phyloP scores from a whole-genome alignment of 768 basidiomycete species.

The Trametes cinnabarina region DNA sequence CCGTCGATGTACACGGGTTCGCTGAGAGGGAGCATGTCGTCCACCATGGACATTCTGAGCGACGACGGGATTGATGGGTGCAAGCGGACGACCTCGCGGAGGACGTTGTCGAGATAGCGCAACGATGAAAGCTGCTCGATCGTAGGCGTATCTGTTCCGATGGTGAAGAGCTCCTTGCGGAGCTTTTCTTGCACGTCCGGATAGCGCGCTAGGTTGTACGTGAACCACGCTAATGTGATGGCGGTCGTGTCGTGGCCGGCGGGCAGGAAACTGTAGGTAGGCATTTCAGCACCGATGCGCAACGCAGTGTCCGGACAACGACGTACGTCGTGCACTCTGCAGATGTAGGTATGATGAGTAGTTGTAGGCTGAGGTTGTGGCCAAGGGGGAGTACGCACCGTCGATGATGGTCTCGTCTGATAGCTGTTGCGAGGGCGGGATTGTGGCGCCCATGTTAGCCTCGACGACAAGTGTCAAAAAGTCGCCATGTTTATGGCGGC shows the following conservation, averaged over 20 bases:
- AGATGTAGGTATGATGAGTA: background rate
- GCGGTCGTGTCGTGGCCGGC: conserved; percentile 33
- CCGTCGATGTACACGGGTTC: conserved; percentile 22
- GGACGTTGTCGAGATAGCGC: conserved; percentile 62
- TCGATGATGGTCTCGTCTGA: conserved; percentile 35
- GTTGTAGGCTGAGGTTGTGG: too few relatives aligned
- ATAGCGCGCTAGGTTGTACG: conserved; percentile 34
- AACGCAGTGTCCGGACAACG: background rate
- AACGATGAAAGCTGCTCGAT: conserved; percentile 68
- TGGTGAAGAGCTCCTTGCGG: conserved; percentile 33
- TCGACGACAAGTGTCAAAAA: conserved; percentile 29
- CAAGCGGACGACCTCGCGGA: conserved; percentile 56
- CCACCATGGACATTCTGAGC: conserved; percentile 44
- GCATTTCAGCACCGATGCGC: background rate
- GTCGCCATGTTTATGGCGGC: conserved; percentile 23
- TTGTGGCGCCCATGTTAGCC: conserved; percentile 27
- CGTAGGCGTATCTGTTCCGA: conserved; percentile 37
- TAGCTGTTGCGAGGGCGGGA: conserved; percentile 28
- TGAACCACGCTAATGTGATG: conserved; percentile 29
- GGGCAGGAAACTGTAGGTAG: conserved; percentile 17
- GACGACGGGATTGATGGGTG: conserved; percentile 49
- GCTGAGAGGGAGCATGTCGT: conserved; percentile 52
- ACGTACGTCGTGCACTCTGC: conserved; percentile 8
- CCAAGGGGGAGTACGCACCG: conserved; percentile 17
- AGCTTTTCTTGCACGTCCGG: conserved; percentile 37